Evolutionary conservation across 163 green algal species (phyloP), one percentile per base, ranked within the genome.

Genomic region (Smithsoniella earleae): DNA sequence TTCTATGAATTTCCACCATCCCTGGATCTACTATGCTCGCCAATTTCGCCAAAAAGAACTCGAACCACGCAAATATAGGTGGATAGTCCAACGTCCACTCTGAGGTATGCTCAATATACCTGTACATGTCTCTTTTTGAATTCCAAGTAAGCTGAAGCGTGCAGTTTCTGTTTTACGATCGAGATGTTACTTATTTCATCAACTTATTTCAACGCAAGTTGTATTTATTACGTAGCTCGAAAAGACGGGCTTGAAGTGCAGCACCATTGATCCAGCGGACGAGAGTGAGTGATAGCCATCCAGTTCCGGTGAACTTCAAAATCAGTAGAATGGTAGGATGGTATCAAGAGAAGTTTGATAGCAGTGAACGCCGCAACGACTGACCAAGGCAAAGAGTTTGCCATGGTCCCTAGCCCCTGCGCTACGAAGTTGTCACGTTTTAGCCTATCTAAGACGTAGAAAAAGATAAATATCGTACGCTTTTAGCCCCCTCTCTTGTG

Each of bases 241-340:
- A n/a, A n/a, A n/a, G n/a, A n/a, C n/a, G n/a, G n/a, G n/a, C n/a
- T n/a, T n/a, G n/a, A n/a, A n/a, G n/a, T n/a, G n/a, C n/a, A n/a
- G n/a, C n/a, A 93, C 90, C 90, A 96, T 36, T 89, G 63, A 4
- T 44, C 49, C 1, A 90, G 30, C 1, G 92, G 91, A 45, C 95
- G 81, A 16, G 46, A 83, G 75, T 87, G 73, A 0, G 93, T 98
- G 66, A 97, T 87, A 3, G 93, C 94, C 10, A 97, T 77, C 93
- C 93, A 98, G 83, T 98, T 96, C 4, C 93, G 82, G 76, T 98
- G 93, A 2, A 98, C 93, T 75, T 98, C 93, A 81, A 97, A 97
- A 64, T 98, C 93, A 0, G 93, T 98, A 36, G 88, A 96, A 2
- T 83, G 74, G 49, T 98, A 98, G 0, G 86, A 76, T 1, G 91